Evolutionary conservation across 2,329 filamentous ascomycete species (phyloP).

Genomic region (Gliomastix tumulicola): DNA sequence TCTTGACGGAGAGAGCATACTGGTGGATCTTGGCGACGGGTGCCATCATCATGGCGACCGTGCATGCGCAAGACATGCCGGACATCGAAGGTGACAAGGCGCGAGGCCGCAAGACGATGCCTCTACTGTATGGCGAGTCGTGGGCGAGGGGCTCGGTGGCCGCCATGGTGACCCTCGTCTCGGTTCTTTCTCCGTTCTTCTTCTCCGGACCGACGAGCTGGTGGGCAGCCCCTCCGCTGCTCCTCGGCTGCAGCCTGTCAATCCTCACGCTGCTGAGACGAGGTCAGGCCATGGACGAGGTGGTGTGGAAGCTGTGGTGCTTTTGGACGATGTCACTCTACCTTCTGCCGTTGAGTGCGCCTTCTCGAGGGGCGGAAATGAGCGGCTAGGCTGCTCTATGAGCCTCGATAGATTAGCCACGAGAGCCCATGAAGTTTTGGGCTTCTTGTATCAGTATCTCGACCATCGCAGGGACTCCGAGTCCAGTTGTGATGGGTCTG

Average conservation of each 20-base stretch:
- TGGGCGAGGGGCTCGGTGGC: conserved; percentile 9
- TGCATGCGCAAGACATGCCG: conserved; percentile 17
- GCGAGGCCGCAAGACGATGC: conserved; percentile 15
- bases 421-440: no score
- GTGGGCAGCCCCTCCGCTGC: conserved; percentile 2
- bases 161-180: conserved; percentile 10
- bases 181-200: conserved; percentile 6
- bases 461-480: no score
- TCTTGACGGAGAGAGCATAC: conserved; percentile 6
- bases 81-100: conserved; percentile 17
- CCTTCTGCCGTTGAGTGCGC: no score
- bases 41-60: conserved; percentile 14
- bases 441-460: no score
- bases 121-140: conserved; percentile 15
- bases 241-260: conserved; percentile 6
- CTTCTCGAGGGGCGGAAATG: no score
- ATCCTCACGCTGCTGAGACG: conserved; percentile 7
- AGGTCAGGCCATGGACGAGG: conserved; percentile 11
- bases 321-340: conserved; percentile 13
- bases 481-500: no score
- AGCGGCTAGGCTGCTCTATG: no score
- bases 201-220: conserved; percentile 5
- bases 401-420: no score
- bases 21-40: conserved; percentile 14
- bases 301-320: conserved; percentile 16